phyloP scores from a whole-genome alignment of 106 monocot species.

The Narthecium ossifragum region DNA sequence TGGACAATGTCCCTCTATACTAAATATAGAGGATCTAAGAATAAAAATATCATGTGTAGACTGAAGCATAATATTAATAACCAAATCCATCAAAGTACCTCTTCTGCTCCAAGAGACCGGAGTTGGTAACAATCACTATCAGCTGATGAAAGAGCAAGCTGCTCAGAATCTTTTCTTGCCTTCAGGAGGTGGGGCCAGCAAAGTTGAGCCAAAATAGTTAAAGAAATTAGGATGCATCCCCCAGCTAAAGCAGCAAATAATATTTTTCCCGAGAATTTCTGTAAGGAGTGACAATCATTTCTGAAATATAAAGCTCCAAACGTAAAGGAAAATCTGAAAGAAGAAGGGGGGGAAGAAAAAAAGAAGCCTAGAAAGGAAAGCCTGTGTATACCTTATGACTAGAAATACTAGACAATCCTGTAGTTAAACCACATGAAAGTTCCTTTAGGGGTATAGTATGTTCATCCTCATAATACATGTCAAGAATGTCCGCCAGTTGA shows the following conservation, averaged over 20 bases:
- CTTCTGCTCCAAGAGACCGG: slow-evolving; percentile 22
- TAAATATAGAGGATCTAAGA: too few relatives aligned
- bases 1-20: too few relatives aligned
- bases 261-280: slow-evolving; percentile 49
- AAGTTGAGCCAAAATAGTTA: slow-evolving; percentile 46
- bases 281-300: slow-evolving; percentile 7
- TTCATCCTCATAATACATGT: slow-evolving; percentile 89
- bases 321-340: too few relatives aligned
- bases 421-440: slow-evolving; percentile 42
- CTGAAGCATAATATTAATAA: not conserved
- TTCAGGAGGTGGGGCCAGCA: slow-evolving; percentile 31
- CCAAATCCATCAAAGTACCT: slow-evolving; percentile 32
- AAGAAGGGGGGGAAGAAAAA: too few relatives aligned
- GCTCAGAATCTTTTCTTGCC: slow-evolving; percentile 24
- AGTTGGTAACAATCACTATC: slow-evolving; percentile 19
- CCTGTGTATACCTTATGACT: slow-evolving; percentile 37
- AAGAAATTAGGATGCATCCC: slow-evolving; percentile 29
- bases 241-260: slow-evolving; percentile 32
- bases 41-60: too few relatives aligned
- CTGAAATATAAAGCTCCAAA: too few relatives aligned
- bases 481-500: slow-evolving; percentile 66
- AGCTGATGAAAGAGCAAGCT: slow-evolving; percentile 13
- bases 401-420: slow-evolving; percentile 26
- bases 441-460: slow-evolving; percentile 66
- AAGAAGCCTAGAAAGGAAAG: not conserved